These are phyloP conservation scores for Pueraria montana DNA, from an alignment of 306 rosid genomes.

Conservation along the genomic window DNA sequence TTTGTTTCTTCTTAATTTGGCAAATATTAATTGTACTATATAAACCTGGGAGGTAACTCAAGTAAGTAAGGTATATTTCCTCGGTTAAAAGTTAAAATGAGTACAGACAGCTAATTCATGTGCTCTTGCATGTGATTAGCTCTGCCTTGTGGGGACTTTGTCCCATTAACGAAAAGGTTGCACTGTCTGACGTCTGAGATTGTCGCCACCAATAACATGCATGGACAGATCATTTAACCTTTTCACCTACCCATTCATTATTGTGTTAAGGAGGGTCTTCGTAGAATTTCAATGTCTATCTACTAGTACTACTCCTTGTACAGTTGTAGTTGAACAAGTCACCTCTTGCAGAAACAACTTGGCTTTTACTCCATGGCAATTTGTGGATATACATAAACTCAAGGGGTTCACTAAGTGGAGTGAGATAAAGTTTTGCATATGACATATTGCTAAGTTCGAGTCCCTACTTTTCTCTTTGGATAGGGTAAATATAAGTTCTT, in stretches of 20 bases:
- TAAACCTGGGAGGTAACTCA: background rate
- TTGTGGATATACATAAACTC: background rate
- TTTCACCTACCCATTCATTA: conserved; percentile 48
- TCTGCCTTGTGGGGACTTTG: conserved; percentile 47
- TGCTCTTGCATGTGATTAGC: conserved; percentile 37
- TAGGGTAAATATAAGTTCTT: no score
- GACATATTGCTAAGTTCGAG: no score
- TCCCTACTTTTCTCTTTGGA: background rate
- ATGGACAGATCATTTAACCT: conserved; percentile 35
- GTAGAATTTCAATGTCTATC: background rate
- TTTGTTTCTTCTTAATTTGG: background rate
- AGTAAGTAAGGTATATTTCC: no score
- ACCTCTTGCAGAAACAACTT: background rate
- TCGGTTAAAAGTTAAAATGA: background rate
- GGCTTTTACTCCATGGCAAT: background rate
- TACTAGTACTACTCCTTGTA: background rate
- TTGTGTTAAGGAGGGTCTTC: conserved; percentile 4
- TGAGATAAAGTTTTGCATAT: background rate
- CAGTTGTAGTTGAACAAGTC: background rate
- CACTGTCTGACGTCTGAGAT: background rate
- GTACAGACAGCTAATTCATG: background rate
- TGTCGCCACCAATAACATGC: conserved; percentile 26
- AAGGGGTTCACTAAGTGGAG: background rate
- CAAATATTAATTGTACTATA: background rate
- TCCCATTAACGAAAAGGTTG: conserved; percentile 23